These are phyloP conservation scores for Sanghuangporus sanghuang DNA, from an alignment of 1,284 basidiomycete species.

Conservation along the genomic window DNA sequence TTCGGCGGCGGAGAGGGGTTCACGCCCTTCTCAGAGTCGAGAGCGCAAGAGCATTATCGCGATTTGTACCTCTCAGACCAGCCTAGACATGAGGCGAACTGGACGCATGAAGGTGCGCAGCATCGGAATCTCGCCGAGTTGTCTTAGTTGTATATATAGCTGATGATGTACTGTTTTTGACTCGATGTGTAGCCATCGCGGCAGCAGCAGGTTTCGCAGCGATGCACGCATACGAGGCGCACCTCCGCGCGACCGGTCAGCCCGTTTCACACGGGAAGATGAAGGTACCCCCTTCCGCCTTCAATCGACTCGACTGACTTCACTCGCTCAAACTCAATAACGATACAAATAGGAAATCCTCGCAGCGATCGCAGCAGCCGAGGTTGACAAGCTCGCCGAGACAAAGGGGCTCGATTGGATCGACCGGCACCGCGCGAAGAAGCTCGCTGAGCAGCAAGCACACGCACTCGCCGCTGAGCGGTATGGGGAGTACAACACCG, in stretches of 20 bases:
- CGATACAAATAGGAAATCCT: conserved; percentile 21
- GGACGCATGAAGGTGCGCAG: conserved; percentile 23
- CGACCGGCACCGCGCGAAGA: conserved; percentile 24
- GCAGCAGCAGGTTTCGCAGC: conserved; percentile 27
- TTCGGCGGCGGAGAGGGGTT: conserved; percentile 1
- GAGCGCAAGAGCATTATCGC: conserved; percentile 19
- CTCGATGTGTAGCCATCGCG: conserved; percentile 20
- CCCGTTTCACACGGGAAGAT: conserved; percentile 21
- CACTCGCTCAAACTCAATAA: neutral
- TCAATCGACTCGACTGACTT: neutral
- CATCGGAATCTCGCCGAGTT: neutral
- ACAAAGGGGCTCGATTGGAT: conserved; percentile 26
- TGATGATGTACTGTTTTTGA: neutral
- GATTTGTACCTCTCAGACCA: conserved; percentile 19
- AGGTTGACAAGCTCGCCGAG: conserved; percentile 26
- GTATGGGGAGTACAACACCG: conserved; percentile 20
- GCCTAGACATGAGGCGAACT: conserved; percentile 21
- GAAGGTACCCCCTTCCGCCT: conserved; percentile 18
- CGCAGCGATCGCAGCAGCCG: conserved; percentile 25
- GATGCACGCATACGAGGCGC: conserved; percentile 25
- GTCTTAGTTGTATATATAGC: neutral
- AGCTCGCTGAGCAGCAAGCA: conserved; percentile 21
- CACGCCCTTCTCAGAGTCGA: conserved; percentile 13
- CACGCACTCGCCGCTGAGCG: conserved; percentile 21
- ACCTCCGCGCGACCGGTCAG: conserved; percentile 24